A percentile compares a stretch with the other conserved stretches of the same genome.
Conservation (phyloP, 306 rosid genomes). For the Vigna radiata region DNA sequence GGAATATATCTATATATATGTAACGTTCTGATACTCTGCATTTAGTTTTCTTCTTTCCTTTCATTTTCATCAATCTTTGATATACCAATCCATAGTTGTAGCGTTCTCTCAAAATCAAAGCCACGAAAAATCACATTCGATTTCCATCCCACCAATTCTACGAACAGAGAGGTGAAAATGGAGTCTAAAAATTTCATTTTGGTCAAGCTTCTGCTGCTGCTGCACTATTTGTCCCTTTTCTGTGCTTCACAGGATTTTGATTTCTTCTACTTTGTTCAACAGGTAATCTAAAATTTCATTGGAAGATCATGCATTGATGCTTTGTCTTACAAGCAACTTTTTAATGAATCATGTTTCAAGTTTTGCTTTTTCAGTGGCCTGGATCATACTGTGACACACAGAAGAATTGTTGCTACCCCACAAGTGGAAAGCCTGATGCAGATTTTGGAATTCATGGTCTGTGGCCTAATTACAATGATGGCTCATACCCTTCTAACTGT, state of each 20-base stretch:
- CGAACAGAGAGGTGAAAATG: constrained; percentile 35
- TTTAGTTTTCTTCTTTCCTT: background rate
- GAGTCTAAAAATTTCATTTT: constrained; percentile 43
- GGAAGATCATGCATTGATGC: background rate
- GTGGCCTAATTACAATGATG: constrained; percentile 80
- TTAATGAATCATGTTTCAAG: background rate
- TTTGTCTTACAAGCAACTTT: background rate
- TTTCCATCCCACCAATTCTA: background rate
- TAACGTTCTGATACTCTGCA: constrained; percentile 20
- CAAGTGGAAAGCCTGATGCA: constrained; percentile 70
- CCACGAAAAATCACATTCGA: background rate
- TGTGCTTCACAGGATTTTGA: constrained; percentile 67
- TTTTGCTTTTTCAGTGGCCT: constrained; percentile 73
- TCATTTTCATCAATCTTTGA: constrained; percentile 6
- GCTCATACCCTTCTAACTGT: constrained; percentile 76
- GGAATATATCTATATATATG: background rate
- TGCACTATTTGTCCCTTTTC: constrained; percentile 49
- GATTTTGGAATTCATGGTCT: constrained; percentile 87
- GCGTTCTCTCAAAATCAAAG: background rate
- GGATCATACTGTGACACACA: constrained; percentile 81
- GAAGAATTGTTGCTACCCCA: constrained; percentile 80
- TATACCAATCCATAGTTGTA: constrained; percentile 7
- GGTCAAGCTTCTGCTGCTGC: constrained; percentile 53
- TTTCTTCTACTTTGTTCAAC: constrained; percentile 89
- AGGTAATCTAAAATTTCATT: constrained; percentile 51